phyloP scores from a whole-genome alignment of 495 filamentous ascomycete genomes.

The Penicillium desertorum region DNA sequence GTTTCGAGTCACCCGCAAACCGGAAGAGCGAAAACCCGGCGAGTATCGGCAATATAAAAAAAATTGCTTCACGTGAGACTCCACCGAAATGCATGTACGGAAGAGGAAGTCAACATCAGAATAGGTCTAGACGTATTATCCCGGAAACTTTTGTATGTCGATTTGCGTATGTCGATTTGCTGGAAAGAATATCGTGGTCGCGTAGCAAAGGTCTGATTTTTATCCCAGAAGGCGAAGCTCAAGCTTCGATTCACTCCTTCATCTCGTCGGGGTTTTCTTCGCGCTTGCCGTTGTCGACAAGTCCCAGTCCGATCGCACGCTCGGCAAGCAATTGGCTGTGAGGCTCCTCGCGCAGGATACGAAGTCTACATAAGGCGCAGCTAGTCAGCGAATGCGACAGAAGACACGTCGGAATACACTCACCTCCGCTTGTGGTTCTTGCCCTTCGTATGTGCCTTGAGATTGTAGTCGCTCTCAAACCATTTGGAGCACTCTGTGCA shows the following conservation, averaged over 20 bases:
- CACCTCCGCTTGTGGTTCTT: constrained; percentile 92
- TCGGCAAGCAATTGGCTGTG: constrained; percentile 85
- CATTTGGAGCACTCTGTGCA: constrained; percentile 95
- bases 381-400: constrained; percentile 7
- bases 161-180: constrained; percentile 10
- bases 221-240: constrained; percentile 4
- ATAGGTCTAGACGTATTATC: constrained; percentile 4
- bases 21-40: constrained; percentile 33
- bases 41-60: constrained; percentile 40
- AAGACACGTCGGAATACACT: constrained; percentile 17
- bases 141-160: constrained; percentile 10
- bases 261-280: constrained; percentile 36
- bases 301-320: constrained; percentile 66
- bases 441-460: constrained; percentile 74
- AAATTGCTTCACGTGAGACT: constrained; percentile 25
- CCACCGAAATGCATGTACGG: constrained; percentile 17
- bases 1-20: constrained; percentile 29
- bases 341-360: constrained; percentile 73
- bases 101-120: constrained; percentile 8
- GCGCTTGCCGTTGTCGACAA: constrained; percentile 59
- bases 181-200: constrained; percentile 13
- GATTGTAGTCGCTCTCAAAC: constrained; percentile 83
- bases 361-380: constrained; percentile 53
- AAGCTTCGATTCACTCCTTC: constrained; percentile 30
- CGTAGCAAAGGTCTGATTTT: constrained; percentile 9